Percentiles rank a stretch among this genome's conserved stretches.
These are phyloP conservation scores for Castanea crenata DNA, from an alignment of 306 rosid genomes.

Conservation along the genomic window DNA sequence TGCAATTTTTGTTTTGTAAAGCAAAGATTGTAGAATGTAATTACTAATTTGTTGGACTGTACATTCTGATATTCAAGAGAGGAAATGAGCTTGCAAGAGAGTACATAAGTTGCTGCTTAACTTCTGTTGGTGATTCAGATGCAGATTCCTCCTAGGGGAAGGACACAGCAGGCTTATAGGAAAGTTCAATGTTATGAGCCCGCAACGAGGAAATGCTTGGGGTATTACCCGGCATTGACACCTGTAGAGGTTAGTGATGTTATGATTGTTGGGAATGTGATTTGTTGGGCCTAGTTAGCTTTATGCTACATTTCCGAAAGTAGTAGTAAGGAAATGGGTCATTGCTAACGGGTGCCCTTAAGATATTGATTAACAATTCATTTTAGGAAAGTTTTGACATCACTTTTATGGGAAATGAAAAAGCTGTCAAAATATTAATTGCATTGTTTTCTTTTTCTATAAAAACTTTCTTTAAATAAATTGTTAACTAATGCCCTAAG, in stretches of 20 bases:
- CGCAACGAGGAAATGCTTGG: conserved; percentile 92
- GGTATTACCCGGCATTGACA: conserved; percentile 66
- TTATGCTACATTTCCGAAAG: not conserved
- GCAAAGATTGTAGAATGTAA: not conserved
- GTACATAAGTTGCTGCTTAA: not conserved
- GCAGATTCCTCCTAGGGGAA: conserved; percentile 89
- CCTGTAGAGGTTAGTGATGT: conserved; percentile 60
- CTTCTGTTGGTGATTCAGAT: conserved; percentile 16
- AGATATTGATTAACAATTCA: not conserved
- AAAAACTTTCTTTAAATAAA: too few species aligned
- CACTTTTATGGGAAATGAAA: not conserved
- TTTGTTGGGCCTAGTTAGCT: not conserved
- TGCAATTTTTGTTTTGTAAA: not conserved
- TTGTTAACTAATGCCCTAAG: too few species aligned
- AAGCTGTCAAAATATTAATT: too few species aligned
- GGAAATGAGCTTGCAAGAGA: not conserved
- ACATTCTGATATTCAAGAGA: not conserved
- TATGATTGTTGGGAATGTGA: conserved; percentile 17
- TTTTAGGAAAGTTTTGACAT: too few species aligned
- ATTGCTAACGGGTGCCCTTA: not conserved
- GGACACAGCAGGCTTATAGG: conserved; percentile 60
- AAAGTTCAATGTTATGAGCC: conserved; percentile 93
- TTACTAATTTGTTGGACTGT: not conserved
- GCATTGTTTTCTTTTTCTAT: too few species aligned
- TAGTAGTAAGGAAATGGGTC: not conserved